phyloP scores from a whole-genome alignment of 257 asterid genomes.

The Solanum arcanum region DNA sequence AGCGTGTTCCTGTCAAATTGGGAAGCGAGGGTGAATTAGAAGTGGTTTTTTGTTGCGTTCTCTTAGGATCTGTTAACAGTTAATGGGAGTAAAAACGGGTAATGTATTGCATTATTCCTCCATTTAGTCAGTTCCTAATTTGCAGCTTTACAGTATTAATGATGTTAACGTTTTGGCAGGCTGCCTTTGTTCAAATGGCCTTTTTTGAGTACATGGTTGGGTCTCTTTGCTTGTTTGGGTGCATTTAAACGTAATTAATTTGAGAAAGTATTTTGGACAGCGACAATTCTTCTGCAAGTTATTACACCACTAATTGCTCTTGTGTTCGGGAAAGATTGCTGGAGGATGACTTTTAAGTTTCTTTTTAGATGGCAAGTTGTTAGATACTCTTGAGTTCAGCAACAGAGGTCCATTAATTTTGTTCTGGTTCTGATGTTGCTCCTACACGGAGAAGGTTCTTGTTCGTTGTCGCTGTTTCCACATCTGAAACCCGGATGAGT shows the following conservation, averaged over 20 bases:
- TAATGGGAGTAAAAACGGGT: conserved; percentile 32
- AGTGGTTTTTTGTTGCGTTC: conserved; percentile 23
- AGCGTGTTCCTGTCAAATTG: conserved; percentile 14
- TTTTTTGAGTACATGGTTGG: conserved; percentile 43
- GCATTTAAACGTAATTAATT: conserved; percentile 23
- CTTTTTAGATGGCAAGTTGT: conserved; percentile 13
- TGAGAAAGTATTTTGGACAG: conserved; percentile 41
- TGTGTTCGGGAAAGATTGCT: conserved; percentile 2
- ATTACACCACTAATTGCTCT: background rate
- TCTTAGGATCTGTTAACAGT: conserved; percentile 22
- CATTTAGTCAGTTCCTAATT: conserved; percentile 1
- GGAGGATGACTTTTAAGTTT: conserved; percentile 20
- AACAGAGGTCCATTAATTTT: conserved; percentile 18
- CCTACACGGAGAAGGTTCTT: background rate
- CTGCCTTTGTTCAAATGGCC: conserved; percentile 32
- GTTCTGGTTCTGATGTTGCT: conserved; percentile 4
- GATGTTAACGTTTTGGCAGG: conserved; percentile 64
- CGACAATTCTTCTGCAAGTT: conserved; percentile 15
- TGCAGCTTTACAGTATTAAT: conserved; percentile 31
- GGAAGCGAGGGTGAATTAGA: conserved; percentile 21
- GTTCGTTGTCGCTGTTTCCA: background rate
- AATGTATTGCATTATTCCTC: conserved; percentile 18
- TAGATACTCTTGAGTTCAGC: conserved; percentile 18
- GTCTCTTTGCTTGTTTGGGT: conserved; percentile 46
- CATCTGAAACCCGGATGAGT: background rate